Evolutionary conservation across 176 grass and related monocot species (phyloP), one percentile per base, ranked within the genome.

Genomic region (Bromus sterilis): DNA sequence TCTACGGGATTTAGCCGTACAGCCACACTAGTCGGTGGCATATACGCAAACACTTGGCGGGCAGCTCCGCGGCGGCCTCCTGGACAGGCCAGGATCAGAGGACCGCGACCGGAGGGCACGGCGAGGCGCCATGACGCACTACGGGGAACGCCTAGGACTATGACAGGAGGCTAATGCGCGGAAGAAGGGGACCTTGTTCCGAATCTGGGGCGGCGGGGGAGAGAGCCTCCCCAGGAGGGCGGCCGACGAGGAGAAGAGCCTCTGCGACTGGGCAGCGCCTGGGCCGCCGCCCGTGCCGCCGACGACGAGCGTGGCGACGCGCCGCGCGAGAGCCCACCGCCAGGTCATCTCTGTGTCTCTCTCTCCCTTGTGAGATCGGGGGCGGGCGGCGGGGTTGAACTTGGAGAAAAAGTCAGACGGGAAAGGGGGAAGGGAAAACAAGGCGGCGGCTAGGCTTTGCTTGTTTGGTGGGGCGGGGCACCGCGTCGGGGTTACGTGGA

Each of bases 361-460:
- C 15, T 5, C 68, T 80, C 49, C 81, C 68, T n/a, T n/a, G n/a
- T n/a, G 71, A 64, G 88, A 89, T 89, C 74, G 79, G 11, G 23
- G 15, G 44, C 56, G 37, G 13, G 21, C 35, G 82, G 59, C 36
- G 37, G 44, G 8, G 40, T 9, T 29, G 84, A 89, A 39, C 83
- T 89, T 86, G 87, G 63, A 81, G 78, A 86, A 66, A 81, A 86
- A 82, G 83, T 86, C 78, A 78, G 77, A 76, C 59, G 28, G 3
- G 60, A 12, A 58, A 48, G 16, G 13, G 9, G 11, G 1, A 1
- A 24, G 4, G 23, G 20, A 23, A n/a, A 30, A 6, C 18, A 34
- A 12, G 71, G 71, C 32, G 79, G 85, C 79, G 76, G 33, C 23
- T 74, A 41, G 48, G 49, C 49, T 67, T 23, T 1, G 25, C 16